Percentiles rank a stretch among this genome's conserved stretches.
phyloP scores from a whole-genome alignment of 306 rosid species.

The Adenanthera pavonina region DNA sequence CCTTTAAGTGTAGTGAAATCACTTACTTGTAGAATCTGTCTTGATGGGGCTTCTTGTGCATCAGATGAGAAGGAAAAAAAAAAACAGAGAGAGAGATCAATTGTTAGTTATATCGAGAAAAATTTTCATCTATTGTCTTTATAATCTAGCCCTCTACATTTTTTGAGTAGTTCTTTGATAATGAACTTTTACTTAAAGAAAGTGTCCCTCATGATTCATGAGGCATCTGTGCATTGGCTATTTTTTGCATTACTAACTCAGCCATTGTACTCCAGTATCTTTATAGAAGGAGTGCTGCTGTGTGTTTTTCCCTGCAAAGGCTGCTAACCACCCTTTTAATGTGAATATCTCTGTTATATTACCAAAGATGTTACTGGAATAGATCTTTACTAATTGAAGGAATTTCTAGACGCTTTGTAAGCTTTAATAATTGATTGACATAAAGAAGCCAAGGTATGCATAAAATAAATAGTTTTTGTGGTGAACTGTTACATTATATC shows the following conservation, averaged over 20 bases:
- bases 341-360: background rate
- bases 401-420: background rate
- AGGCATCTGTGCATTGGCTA: background rate
- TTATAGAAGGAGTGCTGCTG: background rate
- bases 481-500: background rate
- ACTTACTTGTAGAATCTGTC: background rate
- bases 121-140: background rate
- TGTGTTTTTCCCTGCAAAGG: background rate
- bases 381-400: background rate
- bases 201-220: background rate
- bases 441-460: background rate
- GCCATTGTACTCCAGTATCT: background rate
- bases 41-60: background rate
- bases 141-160: background rate
- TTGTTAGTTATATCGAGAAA: background rate
- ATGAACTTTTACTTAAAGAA: background rate
- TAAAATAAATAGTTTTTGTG: background rate
- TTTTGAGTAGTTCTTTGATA: background rate
- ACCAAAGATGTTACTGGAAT: slow-evolving; percentile 2
- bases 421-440: background rate
- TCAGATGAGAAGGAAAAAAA: background rate
- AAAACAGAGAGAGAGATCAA: background rate
- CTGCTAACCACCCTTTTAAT: background rate
- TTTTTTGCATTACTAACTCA: background rate
- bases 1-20: background rate